Evolutionary conservation across 148 eudicot species (phyloP).

Genomic region (Limonium bicolor): DNA sequence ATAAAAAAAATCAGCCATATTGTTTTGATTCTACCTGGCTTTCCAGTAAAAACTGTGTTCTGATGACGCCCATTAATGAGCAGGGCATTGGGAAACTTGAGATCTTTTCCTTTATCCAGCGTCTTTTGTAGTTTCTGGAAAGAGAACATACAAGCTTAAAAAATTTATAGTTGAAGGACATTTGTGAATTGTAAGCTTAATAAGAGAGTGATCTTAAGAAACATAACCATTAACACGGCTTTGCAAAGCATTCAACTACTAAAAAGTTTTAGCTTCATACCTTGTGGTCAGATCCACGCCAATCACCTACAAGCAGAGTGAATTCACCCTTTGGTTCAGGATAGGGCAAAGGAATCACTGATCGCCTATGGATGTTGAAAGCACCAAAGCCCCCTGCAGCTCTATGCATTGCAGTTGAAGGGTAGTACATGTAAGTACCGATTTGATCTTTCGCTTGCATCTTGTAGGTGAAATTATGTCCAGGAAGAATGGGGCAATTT

Average conservation of each 20-base stretch:
- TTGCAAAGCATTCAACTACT: no score
- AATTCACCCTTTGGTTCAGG: constrained; percentile 39
- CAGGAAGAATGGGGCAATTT: constrained; percentile 74
- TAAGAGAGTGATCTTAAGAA: no score
- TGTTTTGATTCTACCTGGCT: constrained; percentile 21
- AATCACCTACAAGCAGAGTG: constrained; percentile 49
- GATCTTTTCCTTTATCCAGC: constrained; percentile 32
- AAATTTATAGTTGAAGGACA: no score
- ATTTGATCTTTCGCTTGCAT: constrained; percentile 90
- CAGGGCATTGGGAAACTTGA: constrained; percentile 49
- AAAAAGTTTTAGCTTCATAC: no score
- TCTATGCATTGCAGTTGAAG: constrained; percentile 68
- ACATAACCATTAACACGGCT: no score
- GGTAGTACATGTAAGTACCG: constrained; percentile 58
- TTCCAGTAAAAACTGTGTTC: constrained; percentile 19
- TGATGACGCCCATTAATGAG: constrained; percentile 54
- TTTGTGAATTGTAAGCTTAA: no score
- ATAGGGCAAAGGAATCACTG: constrained; percentile 49
- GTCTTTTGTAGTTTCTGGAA: constrained; percentile 37
- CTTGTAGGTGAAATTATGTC: constrained; percentile 57
- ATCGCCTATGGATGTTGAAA: constrained; percentile 31
- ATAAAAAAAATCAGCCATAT: no score
- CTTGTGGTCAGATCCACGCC: constrained; percentile 67
- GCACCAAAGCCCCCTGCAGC: constrained; percentile 75
- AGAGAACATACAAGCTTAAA: no score